Conservation (phyloP, 2,329 filamentous ascomycete species). For the Neonectria neomacrospora region DNA sequence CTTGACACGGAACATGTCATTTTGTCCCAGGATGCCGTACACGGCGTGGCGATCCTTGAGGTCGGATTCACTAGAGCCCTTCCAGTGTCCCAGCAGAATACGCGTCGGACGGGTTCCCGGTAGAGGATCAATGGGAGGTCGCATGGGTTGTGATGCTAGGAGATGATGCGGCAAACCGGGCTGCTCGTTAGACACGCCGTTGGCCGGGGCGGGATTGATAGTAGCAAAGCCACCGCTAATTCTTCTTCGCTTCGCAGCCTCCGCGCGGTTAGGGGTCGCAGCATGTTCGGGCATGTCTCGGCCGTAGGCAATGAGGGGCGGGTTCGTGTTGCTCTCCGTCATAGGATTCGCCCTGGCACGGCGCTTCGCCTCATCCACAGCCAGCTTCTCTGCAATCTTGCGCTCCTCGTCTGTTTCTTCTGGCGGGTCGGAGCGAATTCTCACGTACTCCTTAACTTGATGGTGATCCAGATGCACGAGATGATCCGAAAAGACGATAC, state of each 20-base stretch:
- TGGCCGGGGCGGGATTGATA: constrained; percentile 45
- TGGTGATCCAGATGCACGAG: constrained; percentile 66
- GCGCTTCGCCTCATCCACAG: constrained; percentile 59
- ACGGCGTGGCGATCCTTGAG: constrained; percentile 68
- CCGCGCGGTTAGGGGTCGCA: constrained; percentile 49
- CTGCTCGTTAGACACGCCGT: constrained; percentile 37
- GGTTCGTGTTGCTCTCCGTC: constrained; percentile 55
- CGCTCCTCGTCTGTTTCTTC: constrained; percentile 54
- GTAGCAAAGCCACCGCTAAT: constrained; percentile 52
- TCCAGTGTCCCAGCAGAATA: constrained; percentile 70
- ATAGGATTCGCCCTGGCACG: constrained; percentile 57
- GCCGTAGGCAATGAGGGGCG: constrained; percentile 63
- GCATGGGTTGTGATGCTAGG: constrained; percentile 35
- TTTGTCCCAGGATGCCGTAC: constrained; percentile 69
- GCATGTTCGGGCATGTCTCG: constrained; percentile 58
- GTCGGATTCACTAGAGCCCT: constrained; percentile 60
- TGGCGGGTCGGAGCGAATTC: constrained; percentile 57
- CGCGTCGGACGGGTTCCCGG: constrained; percentile 66
- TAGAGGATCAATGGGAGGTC: constrained; percentile 53
- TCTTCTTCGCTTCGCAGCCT: constrained; percentile 60
- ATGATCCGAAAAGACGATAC: constrained; percentile 68
- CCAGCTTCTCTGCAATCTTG: constrained; percentile 53
- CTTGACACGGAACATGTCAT: constrained; percentile 74
- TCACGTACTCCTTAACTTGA: constrained; percentile 72
- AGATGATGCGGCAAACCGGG: constrained; percentile 37